phyloP scores from a whole-genome alignment of 1,284 basidiomycete species.

The Moniliella sp. region DNA sequence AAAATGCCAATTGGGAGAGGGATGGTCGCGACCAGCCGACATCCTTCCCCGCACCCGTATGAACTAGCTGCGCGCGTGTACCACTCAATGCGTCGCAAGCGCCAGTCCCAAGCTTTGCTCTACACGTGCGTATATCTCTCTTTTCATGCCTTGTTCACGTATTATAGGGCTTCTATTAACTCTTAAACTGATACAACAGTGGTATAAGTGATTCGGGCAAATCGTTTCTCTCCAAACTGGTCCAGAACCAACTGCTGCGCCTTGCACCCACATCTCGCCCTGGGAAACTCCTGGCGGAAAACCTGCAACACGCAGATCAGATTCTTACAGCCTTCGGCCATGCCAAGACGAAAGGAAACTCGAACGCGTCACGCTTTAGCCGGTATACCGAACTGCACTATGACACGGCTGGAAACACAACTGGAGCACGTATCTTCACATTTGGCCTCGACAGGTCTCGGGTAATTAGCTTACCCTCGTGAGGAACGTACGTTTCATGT shows the following conservation, averaged over 20 bases:
- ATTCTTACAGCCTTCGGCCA: slow-evolving; percentile 55
- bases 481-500: slow-evolving; percentile 15
- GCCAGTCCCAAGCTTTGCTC: slow-evolving; percentile 57
- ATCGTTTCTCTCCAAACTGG: slow-evolving; percentile 49
- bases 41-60: slow-evolving; percentile 53
- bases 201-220: slow-evolving; percentile 76
- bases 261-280: slow-evolving; percentile 51
- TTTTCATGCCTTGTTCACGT: too few relatives aligned
- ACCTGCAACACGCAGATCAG: slow-evolving; percentile 52
- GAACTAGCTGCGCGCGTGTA: slow-evolving; percentile 64
- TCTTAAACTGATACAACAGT: too few relatives aligned
- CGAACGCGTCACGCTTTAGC: slow-evolving; percentile 65
- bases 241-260: slow-evolving; percentile 57
- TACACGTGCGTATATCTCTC: too few relatives aligned
- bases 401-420: slow-evolving; percentile 48
- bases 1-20: slow-evolving; percentile 5
- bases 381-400: slow-evolving; percentile 79
- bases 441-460: slow-evolving; percentile 71
- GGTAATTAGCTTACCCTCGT: slow-evolving; percentile 40
- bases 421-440: slow-evolving; percentile 56
- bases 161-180: too few relatives aligned
- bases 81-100: slow-evolving; percentile 54
- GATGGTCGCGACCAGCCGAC: slow-evolving; percentile 39
- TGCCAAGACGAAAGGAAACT: slow-evolving; percentile 48
- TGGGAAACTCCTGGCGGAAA: slow-evolving; percentile 51